A percentile compares a stretch with the other conserved stretches of the same genome.
These are phyloP conservation scores for Oryza meridionalis DNA, from an alignment of 176 grass and related monocot species.

Conservation along the genomic window DNA sequence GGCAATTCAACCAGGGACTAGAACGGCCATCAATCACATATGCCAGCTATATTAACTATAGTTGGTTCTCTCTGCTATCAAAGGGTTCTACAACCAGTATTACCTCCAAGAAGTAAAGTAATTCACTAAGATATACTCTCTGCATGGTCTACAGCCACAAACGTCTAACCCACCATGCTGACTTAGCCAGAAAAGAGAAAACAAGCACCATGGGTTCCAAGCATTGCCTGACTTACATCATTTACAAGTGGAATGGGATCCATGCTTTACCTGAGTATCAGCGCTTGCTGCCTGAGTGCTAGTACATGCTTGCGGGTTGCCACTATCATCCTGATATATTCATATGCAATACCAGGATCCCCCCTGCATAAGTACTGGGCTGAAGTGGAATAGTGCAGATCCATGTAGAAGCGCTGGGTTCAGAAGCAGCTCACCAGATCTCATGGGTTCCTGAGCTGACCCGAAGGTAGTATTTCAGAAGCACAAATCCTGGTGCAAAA, in stretches of 20 bases:
- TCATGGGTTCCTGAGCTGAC: background rate
- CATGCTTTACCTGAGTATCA: background rate
- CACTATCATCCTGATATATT: background rate
- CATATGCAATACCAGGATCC: background rate
- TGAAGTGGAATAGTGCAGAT: background rate
- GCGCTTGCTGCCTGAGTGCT: background rate
- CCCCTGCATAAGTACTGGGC: conserved; percentile 41
- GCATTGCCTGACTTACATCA: conserved; percentile 30
- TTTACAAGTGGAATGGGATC: background rate
- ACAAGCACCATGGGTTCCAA: conserved; percentile 21
- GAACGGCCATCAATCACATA: conserved; percentile 31
- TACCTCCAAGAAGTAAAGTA: conserved; percentile 8
- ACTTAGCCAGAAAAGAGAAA: conserved; percentile 33
- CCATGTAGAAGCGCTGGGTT: background rate
- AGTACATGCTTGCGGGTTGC: background rate
- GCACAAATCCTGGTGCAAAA: background rate
- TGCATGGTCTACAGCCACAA: background rate
- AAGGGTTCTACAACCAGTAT: conserved; percentile 10
- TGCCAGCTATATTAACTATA: background rate
- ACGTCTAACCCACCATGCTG: conserved; percentile 36
- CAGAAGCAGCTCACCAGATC: background rate
- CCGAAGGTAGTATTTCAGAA: conserved; percentile 2
- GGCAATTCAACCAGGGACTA: conserved; percentile 11
- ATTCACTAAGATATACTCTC: conserved; percentile 32
- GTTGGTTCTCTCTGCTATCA: conserved; percentile 6